Evolutionary conservation across 768 basidiomycete genomes (phyloP).

Genomic region (Amanita thiersii): DNA sequence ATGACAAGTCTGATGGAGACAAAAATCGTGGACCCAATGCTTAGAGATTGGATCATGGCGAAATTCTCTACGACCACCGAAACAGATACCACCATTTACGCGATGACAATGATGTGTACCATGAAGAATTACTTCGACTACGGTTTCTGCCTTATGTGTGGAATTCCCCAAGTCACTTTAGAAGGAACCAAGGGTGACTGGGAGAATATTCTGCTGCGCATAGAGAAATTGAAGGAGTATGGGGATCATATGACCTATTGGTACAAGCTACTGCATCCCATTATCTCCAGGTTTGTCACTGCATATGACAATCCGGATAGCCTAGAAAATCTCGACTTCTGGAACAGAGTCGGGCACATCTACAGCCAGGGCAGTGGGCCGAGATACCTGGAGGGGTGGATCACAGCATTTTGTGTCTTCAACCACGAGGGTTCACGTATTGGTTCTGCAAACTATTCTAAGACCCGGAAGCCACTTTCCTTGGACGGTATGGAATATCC

Average conservation of each 20-base stretch:
- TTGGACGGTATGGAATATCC: not conserved
- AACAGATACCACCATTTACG: slow-evolving; percentile 19
- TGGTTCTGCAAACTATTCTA: too few species aligned
- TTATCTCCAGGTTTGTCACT: slow-evolving; percentile 21
- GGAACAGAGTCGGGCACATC: too few species aligned
- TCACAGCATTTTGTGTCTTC: slow-evolving; percentile 27
- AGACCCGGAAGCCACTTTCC: too few species aligned
- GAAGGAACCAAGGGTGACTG: slow-evolving; percentile 25
- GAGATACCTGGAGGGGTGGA: slow-evolving; percentile 29
- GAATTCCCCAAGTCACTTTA: slow-evolving; percentile 28
- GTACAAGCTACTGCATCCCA: slow-evolving; percentile 25
- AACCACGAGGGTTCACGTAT: slow-evolving; percentile 17
- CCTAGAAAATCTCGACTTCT: too few species aligned
- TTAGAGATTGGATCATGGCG: slow-evolving; percentile 26
- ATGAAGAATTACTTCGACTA: slow-evolving; percentile 23
- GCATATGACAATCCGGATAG: too few species aligned
- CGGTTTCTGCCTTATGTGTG: slow-evolving; percentile 18
- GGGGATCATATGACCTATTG: slow-evolving; percentile 22
- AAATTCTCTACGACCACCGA: slow-evolving; percentile 26
- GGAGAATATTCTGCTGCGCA: slow-evolving; percentile 18
- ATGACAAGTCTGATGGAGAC: slow-evolving; percentile 11
- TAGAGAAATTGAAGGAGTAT: slow-evolving; percentile 24
- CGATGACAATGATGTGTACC: slow-evolving; percentile 25
- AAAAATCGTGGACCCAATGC: slow-evolving; percentile 13
- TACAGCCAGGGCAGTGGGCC: too few species aligned